Evolutionary conservation across 441 rosid genomes (phyloP).

Genomic region (Pelargonium fulgidum): DNA sequence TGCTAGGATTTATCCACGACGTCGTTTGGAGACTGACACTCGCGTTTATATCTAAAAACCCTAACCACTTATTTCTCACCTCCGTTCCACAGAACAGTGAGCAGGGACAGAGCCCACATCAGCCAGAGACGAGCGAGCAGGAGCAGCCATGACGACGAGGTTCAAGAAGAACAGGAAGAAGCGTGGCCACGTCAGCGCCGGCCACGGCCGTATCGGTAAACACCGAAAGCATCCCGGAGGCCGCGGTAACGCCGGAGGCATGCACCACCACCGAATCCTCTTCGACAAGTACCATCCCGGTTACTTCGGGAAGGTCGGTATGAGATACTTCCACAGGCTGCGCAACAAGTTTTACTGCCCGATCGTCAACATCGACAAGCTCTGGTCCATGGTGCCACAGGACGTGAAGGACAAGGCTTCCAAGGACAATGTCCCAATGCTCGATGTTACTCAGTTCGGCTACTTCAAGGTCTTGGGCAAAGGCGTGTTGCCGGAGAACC

Average conservation of each 20-base stretch:
- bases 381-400: constrained; percentile 67
- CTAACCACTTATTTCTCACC: too few relatives aligned
- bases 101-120: too few relatives aligned
- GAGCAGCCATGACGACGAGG: constrained; percentile 47
- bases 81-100: too few relatives aligned
- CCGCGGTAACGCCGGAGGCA: constrained; percentile 83
- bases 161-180: constrained; percentile 86
- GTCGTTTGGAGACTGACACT: too few relatives aligned
- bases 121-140: too few relatives aligned
- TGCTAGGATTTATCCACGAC: too few relatives aligned
- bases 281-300: constrained; percentile 94
- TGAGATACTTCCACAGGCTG: constrained; percentile 83
- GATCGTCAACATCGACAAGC: constrained; percentile 70
- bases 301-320: constrained; percentile 79
- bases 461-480: constrained; percentile 75
- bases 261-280: constrained; percentile 88
- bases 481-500: constrained; percentile 60
- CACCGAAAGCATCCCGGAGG: constrained; percentile 84
- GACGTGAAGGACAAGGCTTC: constrained; percentile 54
- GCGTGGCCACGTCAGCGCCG: constrained; percentile 87
- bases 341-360: constrained; percentile 73
- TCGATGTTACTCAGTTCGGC: constrained; percentile 71
- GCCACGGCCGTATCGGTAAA: constrained; percentile 81
- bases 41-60: too few relatives aligned
- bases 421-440: constrained; percentile 54